Base-by-base conservation (phyloP, 495 filamentous ascomycete genomes). In the Evernia prunastri region DNA sequence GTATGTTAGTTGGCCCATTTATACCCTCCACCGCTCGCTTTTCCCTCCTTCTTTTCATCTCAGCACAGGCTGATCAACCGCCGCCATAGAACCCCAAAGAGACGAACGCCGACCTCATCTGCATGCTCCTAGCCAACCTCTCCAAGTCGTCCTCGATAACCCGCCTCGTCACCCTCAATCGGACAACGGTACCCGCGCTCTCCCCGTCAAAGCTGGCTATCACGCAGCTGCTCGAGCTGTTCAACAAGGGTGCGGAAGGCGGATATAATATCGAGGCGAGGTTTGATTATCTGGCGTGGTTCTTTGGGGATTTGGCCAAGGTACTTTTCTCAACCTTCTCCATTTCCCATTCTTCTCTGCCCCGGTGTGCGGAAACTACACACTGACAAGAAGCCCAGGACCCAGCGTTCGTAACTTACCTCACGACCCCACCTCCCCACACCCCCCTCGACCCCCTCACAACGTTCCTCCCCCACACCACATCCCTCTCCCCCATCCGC, bases 111-210 rank as follows among this genome's bases (percentile, higher is more conserved):
- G 89, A 97, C 70, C 83, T 91, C 43, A 75, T 94, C 23, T 83
- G 89, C 36, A 97, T 96, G 92, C 84, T 98, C 17, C 80, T 98
- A 35, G 92, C 94, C 70, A 98, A 98, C 68, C 80, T 97, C 53
- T 80, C 85, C 58, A 97, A 97, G 76, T 87, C 82, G 63, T 83
- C 90, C 64, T 80, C 79, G 10, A 75, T 96, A 37, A 84, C 86
- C 61, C 82, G 82, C 51, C 75, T 97, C 31, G 70, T 89, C 18
- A 76, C 77, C 3, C 76, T 88, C 33, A 87, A 87, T 67, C 85
- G 89, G 57, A 67, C 76, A 13, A 73, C 84, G 13, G 59, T 70
- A 43, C 86, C 88, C 9, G 74, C 76, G 29, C 77, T 87, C 27
- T 92, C 92, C 5, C 79, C 72, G 8, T 87, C 88, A 6, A 79